phyloP scores from a whole-genome alignment of 768 basidiomycete genomes.

The Boletus sp. region DNA sequence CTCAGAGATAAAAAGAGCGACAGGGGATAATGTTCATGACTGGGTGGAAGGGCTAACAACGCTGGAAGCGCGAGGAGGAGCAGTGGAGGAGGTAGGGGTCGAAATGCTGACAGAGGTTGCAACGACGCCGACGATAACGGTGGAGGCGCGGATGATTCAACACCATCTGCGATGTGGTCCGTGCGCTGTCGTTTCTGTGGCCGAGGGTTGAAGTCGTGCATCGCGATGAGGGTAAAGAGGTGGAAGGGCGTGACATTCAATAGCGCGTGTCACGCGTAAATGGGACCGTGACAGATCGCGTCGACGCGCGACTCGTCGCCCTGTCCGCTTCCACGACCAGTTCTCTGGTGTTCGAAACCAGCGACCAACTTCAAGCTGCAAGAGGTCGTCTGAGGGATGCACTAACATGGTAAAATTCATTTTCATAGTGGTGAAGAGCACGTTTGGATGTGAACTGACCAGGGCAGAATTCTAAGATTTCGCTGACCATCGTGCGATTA shows the following conservation, averaged over 20 bases:
- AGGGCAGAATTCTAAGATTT: not conserved
- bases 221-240: slow-evolving; percentile 8
- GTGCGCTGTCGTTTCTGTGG: slow-evolving; percentile 35
- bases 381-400: not conserved
- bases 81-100: slow-evolving; percentile 38
- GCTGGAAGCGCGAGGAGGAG: slow-evolving; percentile 62
- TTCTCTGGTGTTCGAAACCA: not conserved
- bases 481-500: not conserved
- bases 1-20: slow-evolving; percentile 55
- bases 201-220: slow-evolving; percentile 31
- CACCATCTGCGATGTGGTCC: not conserved
- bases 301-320: slow-evolving; percentile 3
- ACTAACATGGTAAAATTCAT: not conserved
- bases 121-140: not conserved
- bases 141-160: not conserved
- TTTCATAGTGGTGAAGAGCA: not conserved
- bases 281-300: slow-evolving; percentile 31
- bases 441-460: not conserved
- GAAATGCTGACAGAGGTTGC: slow-evolving; percentile 15
- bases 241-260: slow-evolving; percentile 11
- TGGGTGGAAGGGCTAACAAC: slow-evolving; percentile 62
- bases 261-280: slow-evolving; percentile 27
- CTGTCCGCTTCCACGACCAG: not conserved
- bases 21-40: slow-evolving; percentile 49
- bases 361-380: not conserved